Percentiles rank a stretch among this genome's conserved stretches.
Conservation (phyloP, 1,284 basidiomycete genomes). For the Trametes pubescens region DNA sequence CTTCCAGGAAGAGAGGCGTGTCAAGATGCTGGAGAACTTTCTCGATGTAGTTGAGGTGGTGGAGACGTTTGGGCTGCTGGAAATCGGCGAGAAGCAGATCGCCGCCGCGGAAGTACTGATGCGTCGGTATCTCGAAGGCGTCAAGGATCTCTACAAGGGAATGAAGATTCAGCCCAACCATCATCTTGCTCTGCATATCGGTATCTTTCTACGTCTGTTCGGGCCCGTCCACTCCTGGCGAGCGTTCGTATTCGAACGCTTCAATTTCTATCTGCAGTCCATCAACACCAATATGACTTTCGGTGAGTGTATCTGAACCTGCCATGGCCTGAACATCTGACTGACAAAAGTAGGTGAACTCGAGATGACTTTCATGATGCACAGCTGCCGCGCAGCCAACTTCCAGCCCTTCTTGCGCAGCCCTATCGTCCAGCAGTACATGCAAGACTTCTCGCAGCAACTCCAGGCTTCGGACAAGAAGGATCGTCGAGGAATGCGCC, state of each 20-base stretch:
- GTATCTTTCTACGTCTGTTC: slow-evolving; percentile 40
- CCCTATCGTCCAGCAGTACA: slow-evolving; percentile 2
- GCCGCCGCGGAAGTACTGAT: slow-evolving; percentile 32
- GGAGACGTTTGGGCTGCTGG: slow-evolving; percentile 37
- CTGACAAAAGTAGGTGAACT: slow-evolving; percentile 19
- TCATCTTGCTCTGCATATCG: slow-evolving; percentile 46
- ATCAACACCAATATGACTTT: slow-evolving; percentile 41
- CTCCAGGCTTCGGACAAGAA: slow-evolving; percentile 1
- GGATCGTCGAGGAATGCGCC: slow-evolving; percentile 23
- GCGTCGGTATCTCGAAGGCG: slow-evolving; percentile 33
- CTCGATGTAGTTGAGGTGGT: slow-evolving; percentile 42
- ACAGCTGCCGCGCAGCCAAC: slow-evolving; percentile 24
- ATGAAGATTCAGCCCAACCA: slow-evolving; percentile 40
- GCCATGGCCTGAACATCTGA: background rate
- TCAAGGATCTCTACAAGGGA: slow-evolving; percentile 38
- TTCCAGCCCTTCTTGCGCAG: slow-evolving; percentile 19
- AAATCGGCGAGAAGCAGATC: slow-evolving; percentile 33
- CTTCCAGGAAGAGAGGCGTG: slow-evolving; percentile 20
- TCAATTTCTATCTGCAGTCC: slow-evolving; percentile 34
- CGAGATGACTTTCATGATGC: slow-evolving; percentile 29
- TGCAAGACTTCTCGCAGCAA: slow-evolving; percentile 6
- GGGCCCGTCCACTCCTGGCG: slow-evolving; percentile 47
- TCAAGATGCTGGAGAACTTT: slow-evolving; percentile 40
- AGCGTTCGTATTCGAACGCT: slow-evolving; percentile 43
- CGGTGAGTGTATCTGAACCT: background rate